phyloP scores from a whole-genome alignment of 2,329 filamentous ascomycete genomes.

The Scedosporium dehoogii region DNA sequence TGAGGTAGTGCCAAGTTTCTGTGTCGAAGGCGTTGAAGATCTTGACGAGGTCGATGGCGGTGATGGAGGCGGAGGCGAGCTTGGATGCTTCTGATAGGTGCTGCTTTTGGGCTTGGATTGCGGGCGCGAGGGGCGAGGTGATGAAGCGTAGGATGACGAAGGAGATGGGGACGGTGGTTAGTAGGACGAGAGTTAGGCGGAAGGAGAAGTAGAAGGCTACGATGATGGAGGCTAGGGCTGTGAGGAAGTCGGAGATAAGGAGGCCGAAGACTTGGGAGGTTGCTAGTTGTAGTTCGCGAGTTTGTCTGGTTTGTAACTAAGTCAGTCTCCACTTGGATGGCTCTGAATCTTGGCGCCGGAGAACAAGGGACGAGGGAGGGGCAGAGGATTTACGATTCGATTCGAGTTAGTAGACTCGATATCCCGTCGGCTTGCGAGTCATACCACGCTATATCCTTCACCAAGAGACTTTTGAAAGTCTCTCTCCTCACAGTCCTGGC shows the following conservation, averaged over 20 bases:
- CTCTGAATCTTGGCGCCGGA: too few species aligned
- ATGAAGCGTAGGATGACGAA: slow-evolving; percentile 48
- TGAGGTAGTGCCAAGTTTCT: slow-evolving; percentile 57
- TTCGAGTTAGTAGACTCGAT: slow-evolving; percentile 57
- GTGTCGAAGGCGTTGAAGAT: slow-evolving; percentile 66
- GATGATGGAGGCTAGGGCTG: slow-evolving; percentile 52
- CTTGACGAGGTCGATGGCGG: slow-evolving; percentile 77
- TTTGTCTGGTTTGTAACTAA: slow-evolving; percentile 47
- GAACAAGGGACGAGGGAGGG: not conserved
- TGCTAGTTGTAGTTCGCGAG: slow-evolving; percentile 70
- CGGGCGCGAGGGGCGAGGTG: slow-evolving; percentile 50
- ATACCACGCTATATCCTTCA: slow-evolving; percentile 73
- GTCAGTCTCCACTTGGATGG: slow-evolving; percentile 9
- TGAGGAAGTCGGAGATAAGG: slow-evolving; percentile 53
- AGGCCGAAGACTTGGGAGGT: slow-evolving; percentile 72
- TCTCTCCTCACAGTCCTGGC: slow-evolving; percentile 53
- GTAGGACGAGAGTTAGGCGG: slow-evolving; percentile 71
- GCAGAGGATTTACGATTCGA: slow-evolving; percentile 62
- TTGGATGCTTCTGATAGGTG: slow-evolving; percentile 64
- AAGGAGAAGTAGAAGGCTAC: slow-evolving; percentile 74
- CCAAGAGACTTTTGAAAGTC: slow-evolving; percentile 60
- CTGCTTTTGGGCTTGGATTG: slow-evolving; percentile 58
- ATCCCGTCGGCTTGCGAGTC: slow-evolving; percentile 64
- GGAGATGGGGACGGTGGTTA: slow-evolving; percentile 63
- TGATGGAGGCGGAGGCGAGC: slow-evolving; percentile 57